Evolutionary conservation across 192 early-diverging fungal genomes (phyloP), one percentile per base, ranked within the genome.

Genomic region (Radiomyces spectabilis): DNA sequence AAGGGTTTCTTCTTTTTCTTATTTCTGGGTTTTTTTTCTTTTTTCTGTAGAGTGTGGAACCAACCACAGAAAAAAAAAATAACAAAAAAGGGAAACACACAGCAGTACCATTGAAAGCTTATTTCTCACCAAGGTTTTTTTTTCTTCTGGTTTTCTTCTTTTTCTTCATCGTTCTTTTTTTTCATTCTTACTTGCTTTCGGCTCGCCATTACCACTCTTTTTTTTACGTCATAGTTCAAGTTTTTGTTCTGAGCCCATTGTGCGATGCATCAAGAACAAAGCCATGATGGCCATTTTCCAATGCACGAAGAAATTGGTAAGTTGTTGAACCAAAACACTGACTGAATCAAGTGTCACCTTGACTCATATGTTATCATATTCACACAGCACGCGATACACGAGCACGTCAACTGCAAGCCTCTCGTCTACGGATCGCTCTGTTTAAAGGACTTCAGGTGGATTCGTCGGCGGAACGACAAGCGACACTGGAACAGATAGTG

Each of bases 381-480:
- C 4, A 9, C 7, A 48, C 7, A 31, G 45, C 42, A 27, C 52
- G 57, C 32, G 56, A 60, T 37, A 49, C 57, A 5, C 52, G 57
- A 51, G 68, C 62, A 41, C 29, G 48, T 7, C 51, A 57, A 37
- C 46, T 63, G 13, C 52, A 70, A 46, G 59, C 55, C 7, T 70
- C 57, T 26, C 49, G 68, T 30, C 51, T 59, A 16, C 61, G 68
- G 21, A 70, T 64, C 19, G 50, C 56, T 19, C 51, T 70, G 21
- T 70, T 70, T 35, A 64, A 63, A 31, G 51, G 51, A 12, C 42
- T 70, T 24, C 68, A 70, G 41, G 53, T 55, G 22, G 68, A 70
- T 24, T 37, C 30, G 5, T 19, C 40, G 1, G 35, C 40, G 3
- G 54, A 60, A 6, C 19, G 68, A 42, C 27, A 25, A 10, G 18